Percentiles rank a stretch among this genome's conserved stretches.
These are phyloP conservation scores for Tremella yokohamensis DNA, from an alignment of 768 basidiomycete genomes.

Conservation along the genomic window DNA sequence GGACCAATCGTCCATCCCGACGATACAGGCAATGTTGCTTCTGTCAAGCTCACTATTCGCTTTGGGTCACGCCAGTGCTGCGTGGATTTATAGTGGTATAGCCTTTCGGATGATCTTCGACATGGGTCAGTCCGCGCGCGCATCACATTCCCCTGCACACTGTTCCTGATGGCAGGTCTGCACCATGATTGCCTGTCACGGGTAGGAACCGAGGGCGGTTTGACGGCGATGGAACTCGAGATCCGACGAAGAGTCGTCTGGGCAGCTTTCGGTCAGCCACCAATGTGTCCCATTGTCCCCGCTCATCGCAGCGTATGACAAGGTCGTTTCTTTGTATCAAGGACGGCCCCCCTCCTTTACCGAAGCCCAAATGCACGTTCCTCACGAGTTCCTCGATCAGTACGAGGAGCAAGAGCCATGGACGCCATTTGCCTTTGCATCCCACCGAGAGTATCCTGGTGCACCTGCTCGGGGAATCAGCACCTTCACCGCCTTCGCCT, in stretches of 20 bases:
- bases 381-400: conserved; percentile 24
- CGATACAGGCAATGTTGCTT: conserved; percentile 31
- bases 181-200: conserved; percentile 7
- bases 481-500: conserved; percentile 27
- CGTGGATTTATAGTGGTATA: conserved; percentile 18
- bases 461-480: conserved; percentile 23
- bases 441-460: conserved; percentile 14
- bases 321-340: conserved; percentile 33
- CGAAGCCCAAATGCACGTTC: conserved; percentile 23
- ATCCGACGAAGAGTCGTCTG: conserved; percentile 29
- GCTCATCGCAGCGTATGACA: conserved; percentile 25
- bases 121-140: conserved; percentile 12
- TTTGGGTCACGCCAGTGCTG: conserved; percentile 20
- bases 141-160: background rate
- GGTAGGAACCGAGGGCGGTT: background rate
- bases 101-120: conserved; percentile 31
- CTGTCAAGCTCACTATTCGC: conserved; percentile 28
- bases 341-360: conserved; percentile 24
- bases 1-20: conserved; percentile 25
- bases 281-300: background rate
- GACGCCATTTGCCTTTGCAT: conserved; percentile 28
- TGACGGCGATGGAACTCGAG: conserved; percentile 20
- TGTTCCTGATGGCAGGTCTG: conserved; percentile 5
- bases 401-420: conserved; percentile 34
- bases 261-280: conserved; percentile 25